Base-by-base conservation (phyloP, 768 basidiomycete genomes). In the Tulasnella sp. region DNA sequence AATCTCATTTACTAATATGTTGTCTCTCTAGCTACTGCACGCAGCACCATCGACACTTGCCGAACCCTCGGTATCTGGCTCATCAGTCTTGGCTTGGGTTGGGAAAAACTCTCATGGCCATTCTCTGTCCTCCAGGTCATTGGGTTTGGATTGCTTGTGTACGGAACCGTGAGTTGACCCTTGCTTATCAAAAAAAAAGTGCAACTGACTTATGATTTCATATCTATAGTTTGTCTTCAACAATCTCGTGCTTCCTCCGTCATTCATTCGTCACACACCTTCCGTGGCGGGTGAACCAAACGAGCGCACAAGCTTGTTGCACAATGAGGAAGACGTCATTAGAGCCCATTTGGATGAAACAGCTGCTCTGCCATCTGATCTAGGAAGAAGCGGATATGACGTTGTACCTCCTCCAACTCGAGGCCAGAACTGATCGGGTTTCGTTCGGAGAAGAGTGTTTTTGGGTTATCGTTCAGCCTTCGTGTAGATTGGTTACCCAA, bases 21-120 rank as follows among this genome's bases (percentile, higher is more conserved):
- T n/a, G n/a, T n/a, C n/a, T n/a, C n/a, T n/a, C 10, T n/a, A 50
- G 48, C 93, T 29, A 95, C 91, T 1, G 87, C 88, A 15, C 77
- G 93, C 55, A 84, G 81, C 48, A 72, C 95, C 52, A 86, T 90
- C 32, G 95, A 99, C 65, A 92, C 91, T 5, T 95, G 90, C 68
- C 75, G 95, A 59, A 98, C 95, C 1, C 72, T 98, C 47, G 76
- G 77, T n/a, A 98, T 99, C 63, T 99, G 95, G 95, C 67, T 92
- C 57, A 70, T 99, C 60, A 89, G 86, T 61, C 72, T 95, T 45
- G 79, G 74, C 1, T 67, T 95, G 22, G 90, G 92, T 3, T 96
- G 92, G 92, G 92, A 96, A 67, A 72, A 70, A 53, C 70, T 96
- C 29, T 58, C 86, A 20, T 85, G 77, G 68, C 90, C 90, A 5